Evolutionary conservation across 192 early-diverging fungal species (phyloP).

Genomic region (Umbelopsis sp.): DNA sequence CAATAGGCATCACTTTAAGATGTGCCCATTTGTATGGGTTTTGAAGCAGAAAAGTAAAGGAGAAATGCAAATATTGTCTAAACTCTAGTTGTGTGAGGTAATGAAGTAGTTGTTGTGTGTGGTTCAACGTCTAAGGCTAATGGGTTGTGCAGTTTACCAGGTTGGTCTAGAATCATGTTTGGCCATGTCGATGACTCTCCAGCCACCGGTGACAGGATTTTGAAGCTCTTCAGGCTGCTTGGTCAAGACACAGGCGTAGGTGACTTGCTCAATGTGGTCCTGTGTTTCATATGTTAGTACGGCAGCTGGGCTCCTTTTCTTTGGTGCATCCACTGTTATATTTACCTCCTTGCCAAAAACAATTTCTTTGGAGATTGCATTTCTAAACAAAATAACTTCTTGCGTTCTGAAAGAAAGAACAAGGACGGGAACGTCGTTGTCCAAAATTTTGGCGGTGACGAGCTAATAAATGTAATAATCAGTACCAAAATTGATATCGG

Average conservation of each 20-base stretch:
- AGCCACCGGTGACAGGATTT: constrained; percentile 87
- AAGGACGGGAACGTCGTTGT: constrained; percentile 92
- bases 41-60: background rate
- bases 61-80: constrained; percentile 11
- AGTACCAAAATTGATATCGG: background rate
- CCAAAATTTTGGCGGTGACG: constrained; percentile 85
- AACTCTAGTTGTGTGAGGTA: constrained; percentile 15
- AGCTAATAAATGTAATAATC: constrained; percentile 47
- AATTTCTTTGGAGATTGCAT: constrained; percentile 83
- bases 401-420: constrained; percentile 91
- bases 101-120: background rate
- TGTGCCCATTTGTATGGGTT: background rate
- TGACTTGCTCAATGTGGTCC: constrained; percentile 83
- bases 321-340: background rate
- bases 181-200: constrained; percentile 92
- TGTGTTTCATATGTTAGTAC: constrained; percentile 18
- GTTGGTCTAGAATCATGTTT: constrained; percentile 60
- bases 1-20: background rate
- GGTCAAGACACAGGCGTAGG: constrained; percentile 91
- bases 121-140: too few relatives aligned
- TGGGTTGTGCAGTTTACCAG: constrained; percentile 31
- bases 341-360: constrained; percentile 77
- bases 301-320: background rate
- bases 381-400: constrained; percentile 92
- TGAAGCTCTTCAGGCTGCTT: constrained; percentile 77